Conservation (phyloP, 2,329 filamentous ascomycete species). For the Waltergamsia citrina region DNA sequence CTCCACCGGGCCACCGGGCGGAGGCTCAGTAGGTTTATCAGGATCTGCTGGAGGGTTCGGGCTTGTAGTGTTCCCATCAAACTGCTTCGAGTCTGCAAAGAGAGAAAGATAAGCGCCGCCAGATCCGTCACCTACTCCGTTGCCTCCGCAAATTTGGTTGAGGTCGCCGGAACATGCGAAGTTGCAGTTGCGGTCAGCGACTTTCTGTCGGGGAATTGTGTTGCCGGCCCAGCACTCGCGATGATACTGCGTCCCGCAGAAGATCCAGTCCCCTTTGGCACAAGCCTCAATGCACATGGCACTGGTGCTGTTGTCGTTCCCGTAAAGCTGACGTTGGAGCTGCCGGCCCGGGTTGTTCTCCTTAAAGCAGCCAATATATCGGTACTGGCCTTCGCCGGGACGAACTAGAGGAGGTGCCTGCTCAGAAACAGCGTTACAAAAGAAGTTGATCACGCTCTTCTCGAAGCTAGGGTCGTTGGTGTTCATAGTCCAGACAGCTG, state of each 20-base stretch:
- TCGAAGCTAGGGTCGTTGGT: conserved; percentile 41
- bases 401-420: conserved; percentile 38
- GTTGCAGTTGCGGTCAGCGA: conserved; percentile 37
- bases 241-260: conserved; percentile 40
- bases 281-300: conserved; percentile 35
- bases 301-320: conserved; percentile 29
- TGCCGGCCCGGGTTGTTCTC: conserved; percentile 48
- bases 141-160: conserved; percentile 43
- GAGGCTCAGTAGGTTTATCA: conserved; percentile 3
- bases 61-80: conserved; percentile 15
- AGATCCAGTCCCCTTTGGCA: conserved; percentile 19
- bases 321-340: conserved; percentile 30
- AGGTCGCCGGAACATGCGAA: conserved; percentile 38
- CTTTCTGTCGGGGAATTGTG: conserved; percentile 30
- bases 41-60: conserved; percentile 1
- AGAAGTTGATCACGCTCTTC: conserved; percentile 43
- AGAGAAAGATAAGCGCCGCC: conserved; percentile 35
- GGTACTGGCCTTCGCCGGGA: conserved; percentile 35
- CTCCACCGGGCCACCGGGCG: conserved; percentile 14
- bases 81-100: conserved; percentile 27
- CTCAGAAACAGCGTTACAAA: conserved; percentile 39
- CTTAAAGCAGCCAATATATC: conserved; percentile 44
- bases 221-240: conserved; percentile 46
- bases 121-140: conserved; percentile 22
- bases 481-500: conserved; percentile 46